These are phyloP conservation scores for Capniomyces stellatus DNA, from an alignment of 371 early-diverging fungal species.

Conservation along the genomic window DNA sequence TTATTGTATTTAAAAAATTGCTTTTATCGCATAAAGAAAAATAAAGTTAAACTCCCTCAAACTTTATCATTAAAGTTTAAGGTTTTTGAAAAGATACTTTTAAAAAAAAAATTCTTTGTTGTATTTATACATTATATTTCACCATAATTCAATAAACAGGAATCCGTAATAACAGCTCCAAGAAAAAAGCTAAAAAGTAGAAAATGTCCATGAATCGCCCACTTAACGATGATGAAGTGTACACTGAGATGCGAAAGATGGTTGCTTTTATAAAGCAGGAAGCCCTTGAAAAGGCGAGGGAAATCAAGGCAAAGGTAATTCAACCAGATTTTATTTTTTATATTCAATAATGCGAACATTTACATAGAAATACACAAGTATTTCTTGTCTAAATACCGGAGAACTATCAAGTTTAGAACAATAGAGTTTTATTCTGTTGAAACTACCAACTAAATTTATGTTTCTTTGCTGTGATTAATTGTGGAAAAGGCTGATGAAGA, in stretches of 20 bases:
- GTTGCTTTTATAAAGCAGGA: slow-evolving; percentile 95
- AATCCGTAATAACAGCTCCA: no score
- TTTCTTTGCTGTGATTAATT: neutral
- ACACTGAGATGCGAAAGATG: slow-evolving; percentile 76
- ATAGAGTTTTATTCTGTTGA: neutral
- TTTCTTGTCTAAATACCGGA: no score
- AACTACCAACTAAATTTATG: neutral
- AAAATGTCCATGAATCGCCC: slow-evolving; percentile 24
- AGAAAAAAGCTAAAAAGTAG: neutral
- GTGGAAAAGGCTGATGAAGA: slow-evolving; percentile 39
- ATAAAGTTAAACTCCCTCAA: no score
- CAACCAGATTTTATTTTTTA: slow-evolving; percentile 48
- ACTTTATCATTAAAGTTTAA: no score
- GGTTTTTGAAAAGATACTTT: no score
- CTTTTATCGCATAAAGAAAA: no score
- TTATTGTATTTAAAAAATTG: no score
- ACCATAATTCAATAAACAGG: no score
- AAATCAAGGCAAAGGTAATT: slow-evolving; percentile 95
- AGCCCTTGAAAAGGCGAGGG: slow-evolving; percentile 92
- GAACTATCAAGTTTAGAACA: no score
- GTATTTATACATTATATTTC: no score
- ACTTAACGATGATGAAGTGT: slow-evolving; percentile 84
- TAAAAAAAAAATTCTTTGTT: no score
- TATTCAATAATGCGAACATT: slow-evolving; percentile 86
- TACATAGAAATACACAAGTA: no score